Evolutionary conservation across 208 protist genomes (phyloP).

Genomic region (Crithidia fasciculata): DNA sequence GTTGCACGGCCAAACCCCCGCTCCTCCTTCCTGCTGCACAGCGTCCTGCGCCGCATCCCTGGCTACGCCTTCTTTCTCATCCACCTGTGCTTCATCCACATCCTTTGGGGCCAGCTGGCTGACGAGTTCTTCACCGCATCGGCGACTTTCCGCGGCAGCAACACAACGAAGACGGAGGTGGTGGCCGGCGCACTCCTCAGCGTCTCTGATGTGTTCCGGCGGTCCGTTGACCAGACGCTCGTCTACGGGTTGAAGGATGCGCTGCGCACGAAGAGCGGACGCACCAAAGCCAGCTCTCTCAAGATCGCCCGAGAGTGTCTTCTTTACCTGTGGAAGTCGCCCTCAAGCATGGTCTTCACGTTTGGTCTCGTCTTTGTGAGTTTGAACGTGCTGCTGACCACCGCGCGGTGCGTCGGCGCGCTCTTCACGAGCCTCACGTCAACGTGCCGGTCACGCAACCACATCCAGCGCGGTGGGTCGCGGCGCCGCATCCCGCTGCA

Average conservation of each 20-base stretch:
- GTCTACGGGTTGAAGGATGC: slow-evolving; percentile 28
- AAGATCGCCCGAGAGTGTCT: slow-evolving; percentile 10
- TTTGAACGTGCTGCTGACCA: slow-evolving; percentile 21
- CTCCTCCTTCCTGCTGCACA: slow-evolving; percentile 25
- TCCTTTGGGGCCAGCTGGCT: slow-evolving; percentile 34
- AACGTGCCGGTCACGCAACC: slow-evolving; percentile 12
- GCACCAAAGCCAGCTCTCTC: not conserved
- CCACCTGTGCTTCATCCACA: slow-evolving; percentile 38
- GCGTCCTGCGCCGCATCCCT: slow-evolving; percentile 30
- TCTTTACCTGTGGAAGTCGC: slow-evolving; percentile 33
- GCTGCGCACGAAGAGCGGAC: slow-evolving; percentile 14
- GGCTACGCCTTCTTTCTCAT: slow-evolving; percentile 36
- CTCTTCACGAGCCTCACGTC: slow-evolving; percentile 28
- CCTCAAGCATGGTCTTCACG: slow-evolving; percentile 37
- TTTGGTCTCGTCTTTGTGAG: slow-evolving; percentile 32
- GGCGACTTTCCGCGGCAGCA: slow-evolving; percentile 14
- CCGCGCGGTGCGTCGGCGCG: slow-evolving; percentile 5
- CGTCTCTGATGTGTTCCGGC: slow-evolving; percentile 13
- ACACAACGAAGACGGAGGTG: slow-evolving; percentile 13
- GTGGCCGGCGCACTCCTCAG: not conserved
- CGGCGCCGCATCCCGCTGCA: slow-evolving; percentile 30
- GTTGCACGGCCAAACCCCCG: slow-evolving; percentile 6
- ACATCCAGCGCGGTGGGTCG: slow-evolving; percentile 20
- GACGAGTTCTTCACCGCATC: slow-evolving; percentile 34
- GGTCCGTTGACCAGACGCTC: slow-evolving; percentile 28